Evolutionary conservation across 306 rosid genomes (phyloP).

Genomic region (Sindora glabra): DNA sequence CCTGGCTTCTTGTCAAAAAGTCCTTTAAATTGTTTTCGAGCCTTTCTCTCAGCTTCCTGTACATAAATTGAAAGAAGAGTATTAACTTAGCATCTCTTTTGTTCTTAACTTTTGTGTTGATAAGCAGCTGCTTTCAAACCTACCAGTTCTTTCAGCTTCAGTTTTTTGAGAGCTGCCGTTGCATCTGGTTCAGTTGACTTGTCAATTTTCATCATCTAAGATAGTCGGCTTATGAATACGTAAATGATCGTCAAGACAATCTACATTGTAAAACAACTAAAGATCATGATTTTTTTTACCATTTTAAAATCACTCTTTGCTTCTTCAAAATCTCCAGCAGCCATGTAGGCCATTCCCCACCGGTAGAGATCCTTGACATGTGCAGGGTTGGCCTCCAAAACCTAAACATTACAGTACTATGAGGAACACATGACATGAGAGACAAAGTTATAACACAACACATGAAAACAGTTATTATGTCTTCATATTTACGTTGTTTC

Average conservation of each 20-base stretch:
- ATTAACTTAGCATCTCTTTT: background rate
- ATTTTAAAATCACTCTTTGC: conserved; percentile 70
- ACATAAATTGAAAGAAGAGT: conserved; percentile 11
- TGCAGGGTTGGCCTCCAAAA: conserved; percentile 84
- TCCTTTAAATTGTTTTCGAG: conserved; percentile 79
- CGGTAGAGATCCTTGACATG: conserved; percentile 88
- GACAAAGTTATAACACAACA: background rate
- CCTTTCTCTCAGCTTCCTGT: conserved; percentile 74
- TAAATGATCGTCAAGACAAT: background rate
- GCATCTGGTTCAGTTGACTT: conserved; percentile 79
- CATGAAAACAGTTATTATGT: no score
- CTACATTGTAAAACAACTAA: background rate
- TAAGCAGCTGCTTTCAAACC: conserved; percentile 9
- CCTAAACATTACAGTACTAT: conserved; percentile 42
- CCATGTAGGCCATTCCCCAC: conserved; percentile 95
- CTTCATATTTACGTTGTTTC: no score
- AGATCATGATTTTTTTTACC: conserved; percentile 48
- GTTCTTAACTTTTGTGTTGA: no score
- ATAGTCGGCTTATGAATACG: conserved; percentile 6
- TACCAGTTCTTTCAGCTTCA: conserved; percentile 79
- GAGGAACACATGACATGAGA: conserved; percentile 11
- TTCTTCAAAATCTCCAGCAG: conserved; percentile 81
- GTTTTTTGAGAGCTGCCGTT: conserved; percentile 70
- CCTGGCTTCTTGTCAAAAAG: conserved; percentile 94
- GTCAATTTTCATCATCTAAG: conserved; percentile 79